Base-by-base conservation (phyloP, 1,139 yeast genomes). In the Yamadazyma blattariae region DNA sequence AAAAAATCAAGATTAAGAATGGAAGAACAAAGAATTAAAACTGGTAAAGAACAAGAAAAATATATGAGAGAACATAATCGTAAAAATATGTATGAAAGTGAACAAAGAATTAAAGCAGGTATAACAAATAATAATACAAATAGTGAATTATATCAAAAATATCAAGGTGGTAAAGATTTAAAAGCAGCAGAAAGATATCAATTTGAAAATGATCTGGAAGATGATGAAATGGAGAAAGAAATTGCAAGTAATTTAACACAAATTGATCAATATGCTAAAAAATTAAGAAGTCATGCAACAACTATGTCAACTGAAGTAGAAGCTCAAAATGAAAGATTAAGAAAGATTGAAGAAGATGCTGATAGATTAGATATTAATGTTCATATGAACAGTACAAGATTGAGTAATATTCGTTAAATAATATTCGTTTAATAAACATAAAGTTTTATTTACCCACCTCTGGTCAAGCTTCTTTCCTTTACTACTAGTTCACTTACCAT, bases 1-100 rank as follows among this genome's bases (percentile, higher is more conserved):
- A 82, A 85, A 33, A 86, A 86, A 50, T 73, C 88, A 26, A 71
- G 94, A 47, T 69, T 81, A 45, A 79, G 82, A 47, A 87, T 82
- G 47, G 80, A 79, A 48, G 97, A 90, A 58, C 85, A 77, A 38
- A 71, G 70, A 39, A 71, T 89, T 44, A 79, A 83, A 50, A 63
- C 71, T n/a, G 78, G 82, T 33, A 77, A 85, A 48, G 70, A 77
- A 23, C 77, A 74, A 50, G 90, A 82, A 45, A 77, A 77, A 51
- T 67, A 68, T 48, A 44, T 66, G 45, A 57, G 74, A 32, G 76
- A 70, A 28, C 51, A 61, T 7, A 64, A 67, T 40, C 54, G 77
- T 32, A 58, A 52, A 43, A 71, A 64, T 30, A 64, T 70, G 64
- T 70, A 66, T 46, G 71, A 59, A 23, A 64, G 72, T 55, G 76